Base-by-base conservation (phyloP, 129 eudicot species). In the Flaveria bidentis region DNA sequence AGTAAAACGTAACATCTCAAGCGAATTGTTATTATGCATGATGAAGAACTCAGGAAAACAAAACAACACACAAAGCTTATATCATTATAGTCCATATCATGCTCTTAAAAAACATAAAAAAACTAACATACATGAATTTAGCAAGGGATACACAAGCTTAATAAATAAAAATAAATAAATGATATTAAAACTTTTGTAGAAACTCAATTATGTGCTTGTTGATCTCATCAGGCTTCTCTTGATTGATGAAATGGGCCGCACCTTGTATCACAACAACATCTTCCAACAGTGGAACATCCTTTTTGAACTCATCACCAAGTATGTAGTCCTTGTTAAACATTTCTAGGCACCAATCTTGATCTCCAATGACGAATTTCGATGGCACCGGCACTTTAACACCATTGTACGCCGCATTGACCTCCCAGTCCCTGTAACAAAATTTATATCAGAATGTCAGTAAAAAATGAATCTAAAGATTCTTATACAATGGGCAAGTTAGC, bases 311-410 rank as follows among this genome's bases (percentile, higher is more conserved):
- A 0, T 90, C 98, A 3, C 55, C 69, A 62, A 82, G 76, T 16
- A 93, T 78, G 56, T 84, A 93, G 1, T 83, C 89, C 67, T 86
- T 67, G 76, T 36, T 36, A 36, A 16, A 72, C 57, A 2, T 96
- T 92, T 0, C 65, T 92, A 90, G 2, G 69, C 49, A 53, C 39
- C 85, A 16, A 73, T 92, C 98, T 2, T 78, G 26, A 15, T 92
- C 95, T 12, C 96, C 92, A 0, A 82, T 84, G 0, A 92, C 58
- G 39, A 85, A 88, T 67, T 92, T 92, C 11, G 88, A 15, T 16
- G 96, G 98, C 22, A 90, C 94, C 42, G 67, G 80, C 6, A 92
- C 89, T 72, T 84, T 78, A 22, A 88, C 92, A n/a, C 94, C 86
- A 2, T 69, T 20, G 89, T 93, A 90, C 5, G 93, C 84, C 14